phyloP scores from a whole-genome alignment of 129 eudicot genomes.

The Dittrichia graveolens region DNA sequence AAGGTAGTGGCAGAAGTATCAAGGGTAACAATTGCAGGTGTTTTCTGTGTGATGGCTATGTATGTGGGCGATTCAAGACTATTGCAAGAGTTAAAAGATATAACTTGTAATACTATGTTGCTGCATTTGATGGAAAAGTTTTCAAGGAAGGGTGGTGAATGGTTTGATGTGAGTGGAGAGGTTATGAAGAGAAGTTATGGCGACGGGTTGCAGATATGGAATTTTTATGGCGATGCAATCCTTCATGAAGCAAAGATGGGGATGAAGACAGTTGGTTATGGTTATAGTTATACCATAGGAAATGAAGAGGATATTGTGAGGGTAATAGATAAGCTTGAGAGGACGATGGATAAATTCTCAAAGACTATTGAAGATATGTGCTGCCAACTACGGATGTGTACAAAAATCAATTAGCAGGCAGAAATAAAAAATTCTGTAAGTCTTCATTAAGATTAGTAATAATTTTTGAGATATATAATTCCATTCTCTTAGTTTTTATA shows the following conservation, averaged over 20 bases:
- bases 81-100: not conserved
- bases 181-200: not conserved
- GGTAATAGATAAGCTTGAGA: not conserved
- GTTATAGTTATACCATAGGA: too few relatives aligned
- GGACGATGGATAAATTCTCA: not conserved
- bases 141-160: not conserved
- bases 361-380: not conserved
- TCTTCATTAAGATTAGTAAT: too few relatives aligned
- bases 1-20: not conserved
- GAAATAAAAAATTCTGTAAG: too few relatives aligned
- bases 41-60: not conserved
- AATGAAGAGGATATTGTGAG: not conserved
- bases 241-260: not conserved
- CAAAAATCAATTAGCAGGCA: too few relatives aligned
- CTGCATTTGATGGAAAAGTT: not conserved
- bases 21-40: not conserved
- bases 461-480: too few relatives aligned
- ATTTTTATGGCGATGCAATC: not conserved
- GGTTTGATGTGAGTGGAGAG: too few relatives aligned
- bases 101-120: not conserved
- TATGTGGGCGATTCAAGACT: constrained; percentile 4
- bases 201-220: constrained; percentile 2
- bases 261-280: not conserved
- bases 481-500: too few relatives aligned
- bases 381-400: too few relatives aligned